Evolutionary conservation across 2,329 filamentous ascomycete genomes (phyloP).

Genomic region (Microsporum audouinii): DNA sequence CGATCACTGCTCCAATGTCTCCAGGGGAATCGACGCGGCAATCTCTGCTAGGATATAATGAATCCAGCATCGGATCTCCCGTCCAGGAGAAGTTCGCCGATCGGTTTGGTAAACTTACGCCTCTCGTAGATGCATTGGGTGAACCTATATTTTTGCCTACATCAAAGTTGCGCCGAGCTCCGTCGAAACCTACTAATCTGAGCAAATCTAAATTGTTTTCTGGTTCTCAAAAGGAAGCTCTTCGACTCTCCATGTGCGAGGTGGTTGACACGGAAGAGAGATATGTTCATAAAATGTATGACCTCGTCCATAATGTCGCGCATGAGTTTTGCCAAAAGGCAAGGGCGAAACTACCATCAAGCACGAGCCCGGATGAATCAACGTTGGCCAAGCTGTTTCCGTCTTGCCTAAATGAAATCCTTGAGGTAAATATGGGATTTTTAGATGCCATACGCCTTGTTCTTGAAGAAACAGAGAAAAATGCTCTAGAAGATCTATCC

Average conservation of each 20-base stretch:
- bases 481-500: conserved; percentile 66
- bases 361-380: conserved; percentile 58
- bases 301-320: conserved; percentile 70
- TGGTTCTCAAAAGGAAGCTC: conserved; percentile 67
- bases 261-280: conserved; percentile 86
- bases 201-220: conserved; percentile 68
- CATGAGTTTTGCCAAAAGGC: conserved; percentile 66
- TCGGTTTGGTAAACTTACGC: conserved; percentile 66
- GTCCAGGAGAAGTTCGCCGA: conserved; percentile 43
- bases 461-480: conserved; percentile 73
- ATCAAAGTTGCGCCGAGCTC: conserved; percentile 68
- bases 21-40: conserved; percentile 51
- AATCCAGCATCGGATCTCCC: conserved; percentile 46
- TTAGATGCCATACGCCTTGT: conserved; percentile 62
- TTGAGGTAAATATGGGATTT: conserved; percentile 71
- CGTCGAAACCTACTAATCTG: conserved; percentile 71
- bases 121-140: conserved; percentile 67
- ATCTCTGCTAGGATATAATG: conserved; percentile 33
- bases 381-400: conserved; percentile 72
- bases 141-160: conserved; percentile 80
- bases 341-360: conserved; percentile 46
- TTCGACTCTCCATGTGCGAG: conserved; percentile 81
- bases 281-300: conserved; percentile 79
- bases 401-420: conserved; percentile 63
- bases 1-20: conserved; percentile 48